These are phyloP conservation scores for Westerdykella aurantiaca DNA, from an alignment of 2,329 filamentous ascomycete genomes.

Conservation along the genomic window DNA sequence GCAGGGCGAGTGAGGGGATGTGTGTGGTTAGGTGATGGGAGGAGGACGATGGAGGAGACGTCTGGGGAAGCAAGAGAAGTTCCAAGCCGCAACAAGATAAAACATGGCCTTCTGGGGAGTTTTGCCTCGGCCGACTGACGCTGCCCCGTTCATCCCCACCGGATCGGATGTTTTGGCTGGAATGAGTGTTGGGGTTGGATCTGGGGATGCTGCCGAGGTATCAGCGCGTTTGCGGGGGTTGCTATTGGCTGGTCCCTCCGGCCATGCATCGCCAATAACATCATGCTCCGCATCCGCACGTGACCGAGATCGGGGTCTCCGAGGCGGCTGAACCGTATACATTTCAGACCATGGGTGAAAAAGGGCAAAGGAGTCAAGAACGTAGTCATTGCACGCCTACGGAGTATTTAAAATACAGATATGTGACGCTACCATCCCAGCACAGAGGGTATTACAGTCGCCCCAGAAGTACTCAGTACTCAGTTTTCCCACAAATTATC, in stretches of 20 bases:
- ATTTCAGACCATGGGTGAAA: too few species aligned
- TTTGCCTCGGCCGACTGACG: neutral
- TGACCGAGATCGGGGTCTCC: too few species aligned
- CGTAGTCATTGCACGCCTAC: too few species aligned
- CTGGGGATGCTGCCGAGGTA: conserved; percentile 5
- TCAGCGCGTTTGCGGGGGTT: conserved; percentile 1
- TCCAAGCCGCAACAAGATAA: neutral
- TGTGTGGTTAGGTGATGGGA: neutral
- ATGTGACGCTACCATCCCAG: too few species aligned
- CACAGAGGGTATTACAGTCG: too few species aligned
- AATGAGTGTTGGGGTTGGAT: neutral
- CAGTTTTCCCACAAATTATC: too few species aligned
- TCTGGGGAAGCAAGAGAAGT: neutral
- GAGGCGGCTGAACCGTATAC: too few species aligned
- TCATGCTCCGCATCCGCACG: too few species aligned
- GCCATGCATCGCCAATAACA: neutral
- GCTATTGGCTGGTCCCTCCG: conserved; percentile 1
- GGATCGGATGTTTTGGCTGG: conserved; percentile 1
- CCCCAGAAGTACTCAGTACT: too few species aligned
- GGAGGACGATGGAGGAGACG: neutral
- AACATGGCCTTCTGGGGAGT: neutral
- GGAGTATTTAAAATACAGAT: too few species aligned
- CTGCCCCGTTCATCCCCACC: neutral
- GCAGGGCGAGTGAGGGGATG: neutral
- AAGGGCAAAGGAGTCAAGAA: too few species aligned